phyloP scores from a whole-genome alignment of 2,329 filamentous ascomycete species.

The Aspergillus sp. region DNA sequence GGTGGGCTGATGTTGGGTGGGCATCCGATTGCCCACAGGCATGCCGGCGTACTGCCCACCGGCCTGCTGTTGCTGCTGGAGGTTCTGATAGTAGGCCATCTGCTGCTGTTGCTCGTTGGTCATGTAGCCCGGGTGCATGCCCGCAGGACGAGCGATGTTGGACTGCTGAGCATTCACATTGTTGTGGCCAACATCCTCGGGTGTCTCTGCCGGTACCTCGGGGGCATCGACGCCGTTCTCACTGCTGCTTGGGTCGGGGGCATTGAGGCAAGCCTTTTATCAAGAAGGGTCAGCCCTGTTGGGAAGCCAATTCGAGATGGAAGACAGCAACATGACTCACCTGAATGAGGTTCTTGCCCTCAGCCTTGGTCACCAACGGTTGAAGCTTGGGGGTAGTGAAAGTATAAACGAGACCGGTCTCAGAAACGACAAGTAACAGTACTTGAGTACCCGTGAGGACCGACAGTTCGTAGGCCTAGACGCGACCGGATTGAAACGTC shows the following conservation, averaged over 20 bases:
- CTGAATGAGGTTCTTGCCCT: constrained; percentile 99
- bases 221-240: constrained; percentile 76
- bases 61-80: constrained; percentile 63
- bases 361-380: constrained; percentile 94
- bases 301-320: background rate
- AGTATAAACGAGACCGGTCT: constrained; percentile 95
- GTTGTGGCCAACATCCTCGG: constrained; percentile 76
- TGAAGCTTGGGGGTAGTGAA: constrained; percentile 98
- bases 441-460: constrained; percentile 98
- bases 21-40: constrained; percentile 72
- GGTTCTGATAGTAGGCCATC: constrained; percentile 77
- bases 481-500: constrained; percentile 12
- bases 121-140: constrained; percentile 67
- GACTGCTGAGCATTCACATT: constrained; percentile 67
- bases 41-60: constrained; percentile 68
- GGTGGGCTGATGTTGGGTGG: constrained; percentile 77
- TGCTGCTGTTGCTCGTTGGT: constrained; percentile 66
- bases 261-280: constrained; percentile 84
- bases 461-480: constrained; percentile 90
- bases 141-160: constrained; percentile 63
- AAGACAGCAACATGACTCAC: constrained; percentile 48
- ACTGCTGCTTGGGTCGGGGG: constrained; percentile 80
- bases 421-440: constrained; percentile 89
- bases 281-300: constrained; percentile 12
- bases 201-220: constrained; percentile 73